Conservation (phyloP, 257 asterid species). For the Solanum chilense region DNA sequence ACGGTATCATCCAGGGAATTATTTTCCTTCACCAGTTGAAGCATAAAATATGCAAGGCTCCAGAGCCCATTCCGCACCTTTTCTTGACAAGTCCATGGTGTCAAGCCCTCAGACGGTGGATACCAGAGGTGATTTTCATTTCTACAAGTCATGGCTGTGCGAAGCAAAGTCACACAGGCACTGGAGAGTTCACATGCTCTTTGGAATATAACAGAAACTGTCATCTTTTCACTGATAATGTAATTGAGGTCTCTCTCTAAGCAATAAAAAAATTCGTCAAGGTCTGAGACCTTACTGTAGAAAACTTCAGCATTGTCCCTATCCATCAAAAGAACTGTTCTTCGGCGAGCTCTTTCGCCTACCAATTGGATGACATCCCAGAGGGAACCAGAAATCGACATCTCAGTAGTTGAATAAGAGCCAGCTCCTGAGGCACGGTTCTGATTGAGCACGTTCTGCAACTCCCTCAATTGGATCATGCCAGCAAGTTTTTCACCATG, state of each 20-base stretch:
- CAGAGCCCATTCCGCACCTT: conserved; percentile 68
- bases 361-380: conserved; percentile 96
- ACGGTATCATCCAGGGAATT: conserved; percentile 43
- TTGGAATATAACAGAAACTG: conserved; percentile 41
- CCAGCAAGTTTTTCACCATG: conserved; percentile 93
- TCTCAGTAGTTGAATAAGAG: conserved; percentile 41
- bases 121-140: conserved; percentile 79
- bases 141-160: conserved; percentile 54
- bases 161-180: conserved; percentile 65
- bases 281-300: conserved; percentile 85
- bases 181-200: conserved; percentile 81
- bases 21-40: conserved; percentile 52
- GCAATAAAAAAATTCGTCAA: conserved; percentile 76
- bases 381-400: conserved; percentile 63
- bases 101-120: conserved; percentile 76
- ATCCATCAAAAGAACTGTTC: conserved; percentile 91
- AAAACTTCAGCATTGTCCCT: conserved; percentile 97
- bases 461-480: conserved; percentile 74
- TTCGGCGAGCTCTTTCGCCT: conserved; percentile 86
- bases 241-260: conserved; percentile 61
- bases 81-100: conserved; percentile 79
- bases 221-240: conserved; percentile 48
- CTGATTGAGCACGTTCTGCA: conserved; percentile 58
- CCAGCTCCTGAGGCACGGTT: conserved; percentile 37
- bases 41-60: conserved; percentile 71